Conservation (phyloP, 2,329 filamentous ascomycete species). For the Penicillium sp. region DNA sequence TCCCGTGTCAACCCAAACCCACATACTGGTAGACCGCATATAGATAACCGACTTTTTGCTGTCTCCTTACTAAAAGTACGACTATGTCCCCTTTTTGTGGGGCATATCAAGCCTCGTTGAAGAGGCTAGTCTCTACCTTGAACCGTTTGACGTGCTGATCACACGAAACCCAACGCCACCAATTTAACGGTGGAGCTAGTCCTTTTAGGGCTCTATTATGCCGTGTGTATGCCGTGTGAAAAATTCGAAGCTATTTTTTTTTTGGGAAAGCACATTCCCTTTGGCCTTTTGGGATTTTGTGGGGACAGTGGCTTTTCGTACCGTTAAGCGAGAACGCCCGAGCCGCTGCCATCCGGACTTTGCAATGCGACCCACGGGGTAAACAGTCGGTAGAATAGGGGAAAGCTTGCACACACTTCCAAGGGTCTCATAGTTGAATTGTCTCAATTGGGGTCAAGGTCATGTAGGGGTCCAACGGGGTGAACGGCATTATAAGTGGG, state of each 20-base stretch:
- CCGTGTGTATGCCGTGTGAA: neutral
- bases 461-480: neutral
- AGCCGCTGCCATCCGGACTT: neutral
- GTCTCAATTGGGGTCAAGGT: too few species aligned
- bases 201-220: neutral
- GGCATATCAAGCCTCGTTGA: neutral
- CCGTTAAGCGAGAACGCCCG: neutral
- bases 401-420: neutral
- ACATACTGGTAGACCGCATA: neutral
- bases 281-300: neutral
- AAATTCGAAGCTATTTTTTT: neutral
- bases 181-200: constrained; percentile 7
- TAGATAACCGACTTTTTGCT: neutral
- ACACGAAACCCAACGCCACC: constrained; percentile 7
- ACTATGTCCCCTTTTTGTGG: neutral
- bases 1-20: constrained; percentile 3
- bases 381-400: neutral
- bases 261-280: neutral
- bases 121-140: neutral
- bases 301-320: neutral
- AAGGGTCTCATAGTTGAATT: too few species aligned
- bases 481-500: neutral
- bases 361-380: neutral
- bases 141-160: constrained; percentile 13
- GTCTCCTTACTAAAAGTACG: neutral